Evolutionary conservation across 2,329 filamentous ascomycete species (phyloP).

Genomic region (Nigrospora osmanthi): DNA sequence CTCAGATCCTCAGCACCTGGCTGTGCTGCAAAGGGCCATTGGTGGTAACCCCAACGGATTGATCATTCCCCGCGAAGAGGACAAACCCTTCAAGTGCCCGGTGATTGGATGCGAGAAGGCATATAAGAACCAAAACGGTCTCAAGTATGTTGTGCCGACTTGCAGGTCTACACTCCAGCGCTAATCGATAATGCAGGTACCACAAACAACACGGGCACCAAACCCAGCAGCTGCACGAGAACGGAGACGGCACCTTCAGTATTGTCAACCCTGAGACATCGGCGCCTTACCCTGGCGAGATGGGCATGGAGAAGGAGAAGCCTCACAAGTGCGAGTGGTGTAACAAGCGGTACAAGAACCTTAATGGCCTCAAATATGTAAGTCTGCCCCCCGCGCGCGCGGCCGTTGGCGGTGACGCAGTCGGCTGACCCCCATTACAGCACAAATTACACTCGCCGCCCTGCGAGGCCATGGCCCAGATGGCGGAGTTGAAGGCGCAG

Average conservation of each 20-base stretch:
- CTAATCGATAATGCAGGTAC: constrained; percentile 39
- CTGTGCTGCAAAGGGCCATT: constrained; percentile 41
- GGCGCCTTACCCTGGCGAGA: constrained; percentile 85
- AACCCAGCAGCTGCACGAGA: constrained; percentile 93
- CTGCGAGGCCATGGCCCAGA: constrained; percentile 74
- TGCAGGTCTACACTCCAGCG: neutral
- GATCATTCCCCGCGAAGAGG: constrained; percentile 72
- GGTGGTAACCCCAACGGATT: constrained; percentile 41
- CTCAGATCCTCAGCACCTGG: constrained; percentile 57
- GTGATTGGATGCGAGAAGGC: constrained; percentile 98
- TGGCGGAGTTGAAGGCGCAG: constrained; percentile 31
- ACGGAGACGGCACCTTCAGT: constrained; percentile 93
- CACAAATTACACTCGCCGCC: constrained; percentile 77
- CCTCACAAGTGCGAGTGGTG: constrained; percentile 96
- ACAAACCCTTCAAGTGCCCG: constrained; percentile 95
- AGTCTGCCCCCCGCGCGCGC: constrained; percentile 22
- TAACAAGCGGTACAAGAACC: constrained; percentile 97
- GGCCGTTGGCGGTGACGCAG: no score
- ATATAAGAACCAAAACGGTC: constrained; percentile 98
- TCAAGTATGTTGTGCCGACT: constrained; percentile 62
- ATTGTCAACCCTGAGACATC: constrained; percentile 97
- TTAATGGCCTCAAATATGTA: constrained; percentile 95
- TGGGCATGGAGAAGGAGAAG: constrained; percentile 99
- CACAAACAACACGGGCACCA: constrained; percentile 85
- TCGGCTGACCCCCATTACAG: constrained; percentile 31